Percentiles rank a stretch among this genome's conserved stretches.
These are phyloP conservation scores for Ananas comosus DNA, from an alignment of 176 grass and related monocot species.

Conservation along the genomic window DNA sequence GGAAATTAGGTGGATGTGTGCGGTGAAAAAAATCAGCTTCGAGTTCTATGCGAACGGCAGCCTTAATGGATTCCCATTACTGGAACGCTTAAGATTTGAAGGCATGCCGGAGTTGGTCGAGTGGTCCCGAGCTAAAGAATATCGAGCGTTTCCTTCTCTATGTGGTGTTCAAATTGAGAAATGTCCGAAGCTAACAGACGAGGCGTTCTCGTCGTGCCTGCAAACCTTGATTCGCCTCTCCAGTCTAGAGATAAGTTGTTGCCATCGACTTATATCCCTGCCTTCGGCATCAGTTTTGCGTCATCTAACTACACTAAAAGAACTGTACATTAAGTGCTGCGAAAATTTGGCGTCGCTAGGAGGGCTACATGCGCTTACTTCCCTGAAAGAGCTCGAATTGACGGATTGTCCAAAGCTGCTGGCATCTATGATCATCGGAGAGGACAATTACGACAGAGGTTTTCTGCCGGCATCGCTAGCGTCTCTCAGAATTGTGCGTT, in stretches of 20 bases:
- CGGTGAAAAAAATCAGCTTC: conserved; percentile 13
- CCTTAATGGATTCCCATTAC: conserved; percentile 13
- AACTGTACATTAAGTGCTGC: neutral
- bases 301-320: conserved; percentile 1
- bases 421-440: neutral
- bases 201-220: no score
- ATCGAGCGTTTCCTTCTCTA: conserved; percentile 24
- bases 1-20: neutral
- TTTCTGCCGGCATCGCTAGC: conserved; percentile 1
- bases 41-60: conserved; percentile 26
- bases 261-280: neutral
- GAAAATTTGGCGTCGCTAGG: neutral
- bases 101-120: conserved; percentile 32
- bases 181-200: conserved; percentile 6
- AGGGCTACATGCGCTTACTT: neutral
- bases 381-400: conserved; percentile 1
- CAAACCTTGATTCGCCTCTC: neutral
- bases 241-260: neutral
- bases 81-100: conserved; percentile 23
- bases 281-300: neutral
- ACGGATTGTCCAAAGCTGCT: neutral
- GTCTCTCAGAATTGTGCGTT: neutral
- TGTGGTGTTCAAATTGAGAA: conserved; percentile 13
- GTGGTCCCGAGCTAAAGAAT: conserved; percentile 22
- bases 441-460: neutral